phyloP scores from a whole-genome alignment of 768 basidiomycete species.

The Russula brevipes region DNA sequence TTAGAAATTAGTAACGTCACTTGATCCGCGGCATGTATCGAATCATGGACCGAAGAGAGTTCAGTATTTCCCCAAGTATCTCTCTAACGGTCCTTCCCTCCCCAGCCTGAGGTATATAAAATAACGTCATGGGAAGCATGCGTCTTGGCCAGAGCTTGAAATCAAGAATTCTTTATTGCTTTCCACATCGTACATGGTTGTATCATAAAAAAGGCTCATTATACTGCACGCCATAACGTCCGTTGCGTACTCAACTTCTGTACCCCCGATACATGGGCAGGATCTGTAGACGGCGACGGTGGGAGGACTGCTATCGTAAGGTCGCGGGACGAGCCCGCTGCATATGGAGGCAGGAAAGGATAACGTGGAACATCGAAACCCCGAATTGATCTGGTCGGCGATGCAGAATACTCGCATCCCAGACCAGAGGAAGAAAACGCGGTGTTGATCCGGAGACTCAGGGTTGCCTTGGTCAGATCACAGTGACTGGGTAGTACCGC shows the following conservation, averaged over 20 bases:
- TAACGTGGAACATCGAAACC: background rate
- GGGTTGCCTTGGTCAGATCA: background rate
- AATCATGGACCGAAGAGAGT: no score
- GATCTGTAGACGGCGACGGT: constrained; percentile 6
- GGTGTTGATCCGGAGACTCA: constrained; percentile 1
- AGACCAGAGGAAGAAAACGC: background rate
- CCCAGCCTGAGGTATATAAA: no score
- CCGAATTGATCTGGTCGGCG: no score
- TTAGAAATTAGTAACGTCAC: no score
- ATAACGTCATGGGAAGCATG: no score
- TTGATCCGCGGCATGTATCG: no score
- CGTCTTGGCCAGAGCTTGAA: no score
- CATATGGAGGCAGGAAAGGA: constrained; percentile 5
- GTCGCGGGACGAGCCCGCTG: background rate
- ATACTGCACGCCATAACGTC: background rate
- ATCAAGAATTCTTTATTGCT: no score
- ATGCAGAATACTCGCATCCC: background rate
- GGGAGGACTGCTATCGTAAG: background rate
- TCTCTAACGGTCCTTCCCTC: no score
- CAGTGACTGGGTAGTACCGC: background rate
- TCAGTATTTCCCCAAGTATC: no score
- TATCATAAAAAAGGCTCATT: background rate
- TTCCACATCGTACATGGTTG: no score
- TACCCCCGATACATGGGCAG: background rate
- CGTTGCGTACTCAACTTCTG: background rate